Percentiles rank a stretch among this genome's conserved stretches.
Conservation (phyloP, 768 basidiomycete genomes). For the Mycena maculata region DNA sequence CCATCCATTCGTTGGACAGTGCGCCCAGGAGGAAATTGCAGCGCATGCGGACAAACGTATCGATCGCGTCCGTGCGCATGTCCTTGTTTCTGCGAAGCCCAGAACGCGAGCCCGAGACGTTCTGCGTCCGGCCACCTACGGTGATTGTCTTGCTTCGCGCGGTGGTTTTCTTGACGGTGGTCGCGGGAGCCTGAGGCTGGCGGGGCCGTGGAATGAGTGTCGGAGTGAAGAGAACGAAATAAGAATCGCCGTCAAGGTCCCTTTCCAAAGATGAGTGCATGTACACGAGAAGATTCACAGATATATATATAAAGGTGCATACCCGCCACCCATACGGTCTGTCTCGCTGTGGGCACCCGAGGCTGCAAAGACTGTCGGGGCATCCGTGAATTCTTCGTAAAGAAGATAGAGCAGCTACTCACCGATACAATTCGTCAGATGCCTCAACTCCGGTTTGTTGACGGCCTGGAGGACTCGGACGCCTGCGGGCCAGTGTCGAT, state of each 20-base stretch:
- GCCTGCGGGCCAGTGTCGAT: constrained; percentile 11
- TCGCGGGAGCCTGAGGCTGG: not conserved
- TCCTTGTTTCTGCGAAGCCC: constrained; percentile 11
- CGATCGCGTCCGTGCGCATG: constrained; percentile 30
- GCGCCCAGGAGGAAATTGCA: constrained; percentile 33
- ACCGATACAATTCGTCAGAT: constrained; percentile 39
- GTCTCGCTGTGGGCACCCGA: constrained; percentile 33
- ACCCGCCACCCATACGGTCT: constrained; percentile 42
- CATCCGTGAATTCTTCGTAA: not conserved
- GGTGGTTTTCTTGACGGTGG: not conserved
- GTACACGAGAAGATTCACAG: not conserved
- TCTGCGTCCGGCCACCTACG: constrained; percentile 9
- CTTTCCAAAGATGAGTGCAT: too few species aligned
- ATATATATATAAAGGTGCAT: not conserved
- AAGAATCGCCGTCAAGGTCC: constrained; percentile 41
- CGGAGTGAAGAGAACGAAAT: constrained; percentile 33
- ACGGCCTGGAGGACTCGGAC: constrained; percentile 37
- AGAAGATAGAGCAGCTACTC: not conserved
- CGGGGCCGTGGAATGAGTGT: constrained; percentile 30
- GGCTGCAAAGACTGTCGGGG: constrained; percentile 38
- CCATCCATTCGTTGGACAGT: constrained; percentile 35
- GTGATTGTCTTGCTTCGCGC: constrained; percentile 12
- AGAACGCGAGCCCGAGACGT: not conserved
- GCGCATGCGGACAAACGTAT: constrained; percentile 32
- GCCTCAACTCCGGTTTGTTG: constrained; percentile 27